Evolutionary conservation across 2,329 filamentous ascomycete genomes (phyloP), one percentile per base, ranked within the genome.

Genomic region (Colletotrichum sp.): DNA sequence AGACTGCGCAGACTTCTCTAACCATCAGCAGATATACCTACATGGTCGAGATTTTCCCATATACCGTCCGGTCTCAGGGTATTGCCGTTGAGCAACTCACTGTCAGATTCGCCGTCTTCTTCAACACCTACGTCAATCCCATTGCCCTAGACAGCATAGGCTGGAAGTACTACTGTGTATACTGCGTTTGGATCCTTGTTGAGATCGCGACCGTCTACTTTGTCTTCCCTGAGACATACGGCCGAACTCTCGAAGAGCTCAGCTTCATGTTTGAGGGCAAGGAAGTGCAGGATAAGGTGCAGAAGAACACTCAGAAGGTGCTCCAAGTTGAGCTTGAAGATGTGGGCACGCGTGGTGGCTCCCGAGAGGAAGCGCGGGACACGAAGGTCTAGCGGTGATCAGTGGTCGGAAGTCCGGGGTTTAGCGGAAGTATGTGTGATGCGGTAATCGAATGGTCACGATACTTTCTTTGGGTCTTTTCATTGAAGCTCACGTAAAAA

Each of bases 211-310:
- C 84, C 92, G 93, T 97, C 67, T 97, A 93, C 85, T 94, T 96
- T 84, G 89, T 96, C 78, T 98, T 96, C 82, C 95, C 95, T 12
- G 95, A 98, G 85, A 98, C 95, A 0, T 94, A 93, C 77, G 95
- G 95, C 76, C 90, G 96, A 72, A 93, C 94, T 68, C 87, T 97
- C 28, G 94, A 97, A 86, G 95, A 97, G 67, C 80, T 87, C 61
- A 78, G 84, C 3, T 86, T 87, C 79, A 79, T 79, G 72, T 79
- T 78, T 34, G 77, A 78, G 43, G 70, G 72, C 36, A 77, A 76
- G 28, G 75, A 77, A 43, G 67, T 78, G 21, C 60, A 66, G 48
- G 74, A 77, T 5, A 77, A 67, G 61, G 77, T 75, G 16, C 70
- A 77, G 18, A 76, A 77, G 43, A 78, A 77, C 24, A 63, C 74